Evolutionary conservation across 768 basidiomycete genomes (phyloP).

Genomic region (Serendipita sp.): DNA sequence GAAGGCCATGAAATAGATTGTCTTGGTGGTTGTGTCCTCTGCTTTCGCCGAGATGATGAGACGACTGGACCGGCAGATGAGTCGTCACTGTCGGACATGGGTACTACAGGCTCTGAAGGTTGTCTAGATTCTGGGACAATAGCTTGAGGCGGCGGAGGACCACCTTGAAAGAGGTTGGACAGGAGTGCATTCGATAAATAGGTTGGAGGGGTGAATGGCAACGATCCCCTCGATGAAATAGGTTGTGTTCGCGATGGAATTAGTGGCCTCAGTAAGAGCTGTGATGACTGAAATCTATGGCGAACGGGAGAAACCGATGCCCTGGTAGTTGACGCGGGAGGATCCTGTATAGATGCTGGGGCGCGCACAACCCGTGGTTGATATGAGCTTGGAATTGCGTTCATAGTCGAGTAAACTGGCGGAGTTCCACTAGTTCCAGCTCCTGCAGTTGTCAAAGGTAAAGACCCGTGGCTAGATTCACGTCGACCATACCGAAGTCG

Average conservation of each 20-base stretch:
- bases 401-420: background rate
- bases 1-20: background rate
- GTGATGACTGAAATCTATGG: background rate
- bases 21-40: background rate
- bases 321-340: background rate
- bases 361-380: background rate
- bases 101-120: background rate
- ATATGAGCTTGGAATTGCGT: background rate
- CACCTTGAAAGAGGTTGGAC: constrained; percentile 1
- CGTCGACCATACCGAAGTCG: background rate
- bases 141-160: background rate
- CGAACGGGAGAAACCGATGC: background rate
- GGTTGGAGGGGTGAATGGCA: background rate
- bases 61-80: background rate
- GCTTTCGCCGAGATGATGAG: background rate
- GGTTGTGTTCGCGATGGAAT: background rate
- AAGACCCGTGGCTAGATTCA: background rate
- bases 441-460: background rate
- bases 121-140: background rate
- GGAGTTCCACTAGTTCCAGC: background rate
- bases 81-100: background rate
- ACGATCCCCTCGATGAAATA: background rate
- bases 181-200: background rate
- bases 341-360: background rate
- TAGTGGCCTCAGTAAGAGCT: background rate